Conservation (phyloP, 441 rosid species). For the Bruguiera hainesii region DNA sequence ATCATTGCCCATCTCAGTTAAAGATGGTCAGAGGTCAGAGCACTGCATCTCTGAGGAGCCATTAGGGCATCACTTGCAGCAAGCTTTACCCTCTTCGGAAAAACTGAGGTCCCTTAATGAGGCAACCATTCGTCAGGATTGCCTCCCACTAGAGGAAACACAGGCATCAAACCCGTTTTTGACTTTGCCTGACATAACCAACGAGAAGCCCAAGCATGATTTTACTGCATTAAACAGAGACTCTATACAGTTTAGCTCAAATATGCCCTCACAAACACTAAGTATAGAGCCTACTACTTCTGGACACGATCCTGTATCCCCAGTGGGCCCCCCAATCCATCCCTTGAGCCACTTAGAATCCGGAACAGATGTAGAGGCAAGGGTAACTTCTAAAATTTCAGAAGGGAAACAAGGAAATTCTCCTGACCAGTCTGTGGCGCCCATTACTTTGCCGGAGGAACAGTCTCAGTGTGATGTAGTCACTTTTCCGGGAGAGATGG, state of each 20-base stretch:
- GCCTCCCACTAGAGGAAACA: constrained; percentile 21
- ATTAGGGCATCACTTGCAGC: constrained; percentile 25
- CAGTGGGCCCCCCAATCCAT: constrained; percentile 29
- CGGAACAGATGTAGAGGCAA: constrained; percentile 28
- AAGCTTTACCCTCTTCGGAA: constrained; percentile 29
- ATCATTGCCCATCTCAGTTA: constrained; percentile 13
- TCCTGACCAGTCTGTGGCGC: constrained; percentile 25
- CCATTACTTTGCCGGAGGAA: constrained; percentile 25
- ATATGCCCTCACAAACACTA: constrained; percentile 20
- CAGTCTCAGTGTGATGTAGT: constrained; percentile 26
- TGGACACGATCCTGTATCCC: constrained; percentile 28
- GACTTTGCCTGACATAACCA: constrained; percentile 24
- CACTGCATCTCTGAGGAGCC: constrained; percentile 22
- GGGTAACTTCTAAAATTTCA: constrained; percentile 28
- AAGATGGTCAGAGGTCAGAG: constrained; percentile 24
- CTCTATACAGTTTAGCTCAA: constrained; percentile 26
- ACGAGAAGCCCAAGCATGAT: constrained; percentile 29
- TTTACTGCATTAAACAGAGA: constrained; percentile 24
- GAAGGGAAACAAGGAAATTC: constrained; percentile 24
- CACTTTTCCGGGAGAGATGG: constrained; percentile 33
- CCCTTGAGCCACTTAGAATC: constrained; percentile 24
- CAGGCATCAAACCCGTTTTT: constrained; percentile 32
- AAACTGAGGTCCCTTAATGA: constrained; percentile 26
- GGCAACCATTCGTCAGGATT: constrained; percentile 21
- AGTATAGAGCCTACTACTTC: constrained; percentile 27